Percentiles rank a stretch among this genome's conserved stretches.
These are phyloP conservation scores for Ophiostoma himal-ulmi DNA, from an alignment of 2,329 filamentous ascomycete species.

Conservation along the genomic window DNA sequence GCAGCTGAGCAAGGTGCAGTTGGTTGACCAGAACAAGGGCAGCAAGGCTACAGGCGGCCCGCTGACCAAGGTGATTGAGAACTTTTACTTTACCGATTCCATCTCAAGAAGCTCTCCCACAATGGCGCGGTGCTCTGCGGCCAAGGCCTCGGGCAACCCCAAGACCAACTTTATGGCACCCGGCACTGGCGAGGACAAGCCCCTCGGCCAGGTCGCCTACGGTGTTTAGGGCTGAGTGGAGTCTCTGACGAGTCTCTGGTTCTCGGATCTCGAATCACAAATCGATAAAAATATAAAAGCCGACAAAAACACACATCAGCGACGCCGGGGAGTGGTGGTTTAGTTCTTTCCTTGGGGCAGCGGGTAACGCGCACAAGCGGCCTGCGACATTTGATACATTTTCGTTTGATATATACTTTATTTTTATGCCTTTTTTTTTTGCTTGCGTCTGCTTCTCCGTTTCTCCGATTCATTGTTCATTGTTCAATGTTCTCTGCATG, in stretches of 20 bases:
- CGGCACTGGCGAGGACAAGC: constrained; percentile 58
- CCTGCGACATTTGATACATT: constrained; percentile 29
- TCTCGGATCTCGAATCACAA: background rate
- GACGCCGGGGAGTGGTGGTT: background rate
- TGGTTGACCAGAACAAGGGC: constrained; percentile 95
- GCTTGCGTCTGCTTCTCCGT: background rate
- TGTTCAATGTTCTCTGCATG: background rate
- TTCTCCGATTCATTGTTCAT: background rate
- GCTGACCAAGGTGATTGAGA: constrained; percentile 79
- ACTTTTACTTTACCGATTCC: constrained; percentile 97
- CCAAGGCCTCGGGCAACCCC: constrained; percentile 76
- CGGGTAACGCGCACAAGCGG: constrained; percentile 33
- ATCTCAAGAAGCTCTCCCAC: constrained; percentile 97
- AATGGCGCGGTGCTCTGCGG: constrained; percentile 94
- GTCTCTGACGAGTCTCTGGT: background rate
- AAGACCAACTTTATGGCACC: constrained; percentile 74
- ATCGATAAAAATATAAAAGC: background rate
- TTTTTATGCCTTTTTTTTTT: constrained; percentile 6
- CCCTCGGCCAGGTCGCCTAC: constrained; percentile 56
- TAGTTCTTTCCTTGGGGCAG: constrained; percentile 28
- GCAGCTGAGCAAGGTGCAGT: constrained; percentile 81
- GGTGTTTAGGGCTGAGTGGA: constrained; percentile 40
- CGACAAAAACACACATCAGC: constrained; percentile 6
- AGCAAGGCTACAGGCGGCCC: constrained; percentile 63
- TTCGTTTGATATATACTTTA: constrained; percentile 11